These are phyloP conservation scores for Penicillium tannophilum DNA, from an alignment of 495 filamentous ascomycete genomes.

Conservation along the genomic window DNA sequence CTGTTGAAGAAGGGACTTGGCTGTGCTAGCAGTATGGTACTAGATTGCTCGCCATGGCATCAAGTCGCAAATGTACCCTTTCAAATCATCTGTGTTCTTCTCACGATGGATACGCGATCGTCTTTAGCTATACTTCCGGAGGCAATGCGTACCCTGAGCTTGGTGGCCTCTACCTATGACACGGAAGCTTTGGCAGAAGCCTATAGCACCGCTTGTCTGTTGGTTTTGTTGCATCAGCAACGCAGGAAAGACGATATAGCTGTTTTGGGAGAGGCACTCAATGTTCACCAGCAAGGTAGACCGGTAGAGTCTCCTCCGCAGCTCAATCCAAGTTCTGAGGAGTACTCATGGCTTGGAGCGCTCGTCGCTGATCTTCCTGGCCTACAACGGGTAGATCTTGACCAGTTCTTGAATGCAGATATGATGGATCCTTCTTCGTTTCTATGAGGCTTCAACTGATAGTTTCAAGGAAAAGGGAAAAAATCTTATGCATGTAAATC, in stretches of 20 bases:
- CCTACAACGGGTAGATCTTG: slow-evolving; percentile 38
- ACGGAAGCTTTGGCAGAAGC: slow-evolving; percentile 52
- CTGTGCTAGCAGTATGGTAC: slow-evolving; percentile 37
- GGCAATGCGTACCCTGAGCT: slow-evolving; percentile 48
- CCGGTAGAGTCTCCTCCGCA: slow-evolving; percentile 16
- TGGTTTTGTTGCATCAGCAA: slow-evolving; percentile 41
- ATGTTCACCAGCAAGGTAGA: slow-evolving; percentile 9
- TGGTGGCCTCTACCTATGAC: slow-evolving; percentile 42
- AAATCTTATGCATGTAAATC: not conserved
- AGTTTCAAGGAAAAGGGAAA: too few relatives aligned
- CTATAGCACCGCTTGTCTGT: slow-evolving; percentile 44
- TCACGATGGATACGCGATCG: slow-evolving; percentile 49
- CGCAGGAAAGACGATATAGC: slow-evolving; percentile 36
- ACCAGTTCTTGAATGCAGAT: slow-evolving; percentile 35
- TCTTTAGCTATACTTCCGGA: slow-evolving; percentile 46
- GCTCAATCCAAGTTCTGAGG: slow-evolving; percentile 25
- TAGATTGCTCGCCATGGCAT: slow-evolving; percentile 49
- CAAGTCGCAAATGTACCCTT: slow-evolving; percentile 55
- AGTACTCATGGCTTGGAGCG: slow-evolving; percentile 39
- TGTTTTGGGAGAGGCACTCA: slow-evolving; percentile 25
- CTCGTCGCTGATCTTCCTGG: slow-evolving; percentile 43
- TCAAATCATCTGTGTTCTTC: slow-evolving; percentile 51
- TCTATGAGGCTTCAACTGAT: not conserved
- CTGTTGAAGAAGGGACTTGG: slow-evolving; percentile 30
- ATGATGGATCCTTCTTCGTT: slow-evolving; percentile 26